A percentile compares a stretch with the other conserved stretches of the same genome.
These are phyloP conservation scores for Gentiana dahurica DNA, from an alignment of 257 asterid species.

Conservation along the genomic window DNA sequence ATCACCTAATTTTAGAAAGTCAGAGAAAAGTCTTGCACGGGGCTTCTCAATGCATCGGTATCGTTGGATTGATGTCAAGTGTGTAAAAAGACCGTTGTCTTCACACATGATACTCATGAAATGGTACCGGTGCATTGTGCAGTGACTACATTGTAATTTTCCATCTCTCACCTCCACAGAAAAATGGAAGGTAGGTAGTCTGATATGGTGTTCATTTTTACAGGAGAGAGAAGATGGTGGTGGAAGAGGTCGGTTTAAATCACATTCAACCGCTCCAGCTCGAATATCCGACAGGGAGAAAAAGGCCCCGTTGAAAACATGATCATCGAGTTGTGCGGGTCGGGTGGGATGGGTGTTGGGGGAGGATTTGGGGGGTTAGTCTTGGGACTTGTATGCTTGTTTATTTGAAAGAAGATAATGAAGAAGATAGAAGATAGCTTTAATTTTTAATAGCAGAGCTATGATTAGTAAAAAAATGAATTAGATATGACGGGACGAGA, in stretches of 20 bases:
- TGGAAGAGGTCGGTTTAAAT: constrained; percentile 89
- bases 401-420: not conserved
- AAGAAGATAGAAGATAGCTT: not conserved
- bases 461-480: too few species aligned
- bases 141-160: too few species aligned
- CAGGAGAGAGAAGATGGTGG: constrained; percentile 83
- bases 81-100: too few species aligned
- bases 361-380: not conserved
- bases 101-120: too few species aligned
- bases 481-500: too few species aligned
- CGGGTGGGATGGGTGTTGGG: not conserved
- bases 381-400: not conserved
- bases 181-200: not conserved
- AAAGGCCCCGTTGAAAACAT: constrained; percentile 91
- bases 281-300: constrained; percentile 87
- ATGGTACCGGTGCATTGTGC: too few species aligned
- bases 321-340: constrained; percentile 3
- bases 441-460: too few species aligned
- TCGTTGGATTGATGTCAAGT: too few species aligned
- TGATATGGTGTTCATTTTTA: constrained; percentile 5
- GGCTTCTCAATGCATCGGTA: too few species aligned
- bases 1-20: too few species aligned
- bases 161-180: not conserved
- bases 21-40: too few species aligned
- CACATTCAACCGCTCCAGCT: constrained; percentile 76